Base-by-base conservation (phyloP, 1,284 basidiomycete genomes). In the Moniliophthora roreri region DNA sequence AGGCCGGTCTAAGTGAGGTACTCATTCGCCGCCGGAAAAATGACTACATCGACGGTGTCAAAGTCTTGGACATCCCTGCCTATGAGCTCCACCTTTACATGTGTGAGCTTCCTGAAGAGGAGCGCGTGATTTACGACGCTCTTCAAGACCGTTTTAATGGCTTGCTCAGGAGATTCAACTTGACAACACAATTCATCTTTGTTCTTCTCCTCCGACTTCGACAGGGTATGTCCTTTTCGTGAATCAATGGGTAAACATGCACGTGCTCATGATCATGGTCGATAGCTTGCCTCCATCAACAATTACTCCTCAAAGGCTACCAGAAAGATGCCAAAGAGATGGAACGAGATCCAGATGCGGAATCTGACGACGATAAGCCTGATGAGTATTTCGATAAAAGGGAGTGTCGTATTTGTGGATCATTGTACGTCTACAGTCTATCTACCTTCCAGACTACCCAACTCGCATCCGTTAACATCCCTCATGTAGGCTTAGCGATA, bases 21-120 rank as follows among this genome's bases (percentile, higher is more conserved):
- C 52, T 56, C 42, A 16, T 56, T 1, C 47, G 54, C 7, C 54
- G 54, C 13, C 41, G 21, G 4, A 56, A 56, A 37, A 16, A 37
- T 11, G 54, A 50, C n/a, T 18, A 50, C 4, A 50, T 36, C 5
- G 26, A 46, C 24, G 44, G 26, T 8, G 24, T 28, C 3, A 46
- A 46, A 28, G n/a, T 28, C 28, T 15, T 46, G 24, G 44, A 46
- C n/a, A 16, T 46, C 11, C 11, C 23, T 15, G 13, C 5, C 1
- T 28, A 32, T 11, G 28, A 28, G 24, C 11, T 46, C 2, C 44
- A 32, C 28, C 28, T n/a, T 32, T 16, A 46, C 28, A n/a, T n/a
- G 3, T 11, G 8, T 10, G 15, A 15, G 6, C 24, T 46, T 4
- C 24, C 24, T 18, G 6, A 4, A 5, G 44, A 46, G 11, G 44